Percentiles rank a stretch among this genome's conserved stretches.
Conservation (phyloP, 2,329 filamentous ascomycete species). For the Clathrospora elynae region DNA sequence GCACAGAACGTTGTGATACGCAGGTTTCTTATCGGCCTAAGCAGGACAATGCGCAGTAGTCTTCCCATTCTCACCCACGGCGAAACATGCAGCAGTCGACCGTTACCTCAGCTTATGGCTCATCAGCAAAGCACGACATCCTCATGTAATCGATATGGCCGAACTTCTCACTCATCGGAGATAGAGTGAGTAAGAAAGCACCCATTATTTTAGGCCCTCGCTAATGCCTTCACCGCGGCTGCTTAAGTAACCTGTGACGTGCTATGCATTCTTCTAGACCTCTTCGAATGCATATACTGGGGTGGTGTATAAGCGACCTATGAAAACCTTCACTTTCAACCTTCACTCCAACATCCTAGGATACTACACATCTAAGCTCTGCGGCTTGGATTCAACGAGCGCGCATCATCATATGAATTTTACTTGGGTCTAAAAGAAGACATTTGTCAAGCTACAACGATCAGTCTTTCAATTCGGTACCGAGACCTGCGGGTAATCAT, state of each 20-base stretch:
- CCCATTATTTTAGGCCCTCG: constrained; percentile 25
- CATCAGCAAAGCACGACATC: constrained; percentile 3
- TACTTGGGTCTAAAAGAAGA: too few species aligned
- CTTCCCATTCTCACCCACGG: constrained; percentile 4
- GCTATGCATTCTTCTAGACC: constrained; percentile 14
- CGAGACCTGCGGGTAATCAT: not conserved
- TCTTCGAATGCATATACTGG: constrained; percentile 8
- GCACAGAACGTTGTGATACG: constrained; percentile 23
- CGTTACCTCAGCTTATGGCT: constrained; percentile 12
- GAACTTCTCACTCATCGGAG: constrained; percentile 5
- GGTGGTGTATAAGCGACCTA: constrained; percentile 1
- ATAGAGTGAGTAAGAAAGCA: constrained; percentile 14
- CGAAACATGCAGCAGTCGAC: constrained; percentile 2
- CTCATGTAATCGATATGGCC: constrained; percentile 5
- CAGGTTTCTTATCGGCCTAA: constrained; percentile 12
- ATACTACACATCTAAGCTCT: constrained; percentile 6
- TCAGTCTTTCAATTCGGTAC: too few species aligned
- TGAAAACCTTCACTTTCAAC: not conserved
- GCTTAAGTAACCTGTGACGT: constrained; percentile 24
- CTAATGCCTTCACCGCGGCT: constrained; percentile 25
- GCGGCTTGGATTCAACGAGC: not conserved
- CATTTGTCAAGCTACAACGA: too few species aligned
- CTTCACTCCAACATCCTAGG: not conserved
- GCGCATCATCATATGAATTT: constrained; percentile 2
- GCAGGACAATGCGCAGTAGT: constrained; percentile 14